A percentile compares a stretch with the other conserved stretches of the same genome.
Evolutionary conservation across 805 yeast species (phyloP).

Genomic region (Yamadazyma philogaea): DNA sequence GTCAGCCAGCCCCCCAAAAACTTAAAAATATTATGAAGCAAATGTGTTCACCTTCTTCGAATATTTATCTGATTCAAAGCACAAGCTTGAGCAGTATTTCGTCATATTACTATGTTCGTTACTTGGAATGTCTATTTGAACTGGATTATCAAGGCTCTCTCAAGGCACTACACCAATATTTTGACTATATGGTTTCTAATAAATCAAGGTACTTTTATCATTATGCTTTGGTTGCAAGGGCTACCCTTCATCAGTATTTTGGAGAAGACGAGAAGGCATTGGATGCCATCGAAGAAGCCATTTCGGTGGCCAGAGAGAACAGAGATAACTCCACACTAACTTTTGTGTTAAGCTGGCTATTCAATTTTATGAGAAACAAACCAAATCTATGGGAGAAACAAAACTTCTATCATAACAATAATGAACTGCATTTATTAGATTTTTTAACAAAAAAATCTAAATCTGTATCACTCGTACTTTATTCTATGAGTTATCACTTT

Average conservation of each 20-base stretch:
- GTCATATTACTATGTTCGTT: constrained; percentile 53
- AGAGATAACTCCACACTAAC: constrained; percentile 72
- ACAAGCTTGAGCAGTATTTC: constrained; percentile 28
- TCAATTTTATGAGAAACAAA: constrained; percentile 62
- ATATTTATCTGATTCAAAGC: constrained; percentile 33
- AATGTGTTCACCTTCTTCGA: constrained; percentile 46
- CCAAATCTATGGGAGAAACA: constrained; percentile 53
- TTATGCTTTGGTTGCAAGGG: constrained; percentile 70
- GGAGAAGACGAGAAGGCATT: constrained; percentile 67
- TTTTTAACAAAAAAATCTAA: constrained; percentile 57
- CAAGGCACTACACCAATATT: constrained; percentile 53
- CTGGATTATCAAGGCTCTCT: constrained; percentile 62
- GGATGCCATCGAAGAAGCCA: constrained; percentile 81
- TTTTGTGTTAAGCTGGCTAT: constrained; percentile 70
- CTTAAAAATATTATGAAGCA: constrained; percentile 40
- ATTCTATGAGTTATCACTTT: constrained; percentile 62
- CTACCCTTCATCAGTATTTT: constrained; percentile 67
- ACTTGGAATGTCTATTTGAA: constrained; percentile 53
- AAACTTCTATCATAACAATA: constrained; percentile 42
- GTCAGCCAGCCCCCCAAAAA: constrained; percentile 47
- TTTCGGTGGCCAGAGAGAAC: constrained; percentile 81
- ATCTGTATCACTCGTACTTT: constrained; percentile 45
- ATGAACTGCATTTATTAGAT: constrained; percentile 64
- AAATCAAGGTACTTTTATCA: constrained; percentile 66
- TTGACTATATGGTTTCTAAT: constrained; percentile 73